phyloP scores from a whole-genome alignment of 257 asterid species.

The Leptodermis oblonga region DNA sequence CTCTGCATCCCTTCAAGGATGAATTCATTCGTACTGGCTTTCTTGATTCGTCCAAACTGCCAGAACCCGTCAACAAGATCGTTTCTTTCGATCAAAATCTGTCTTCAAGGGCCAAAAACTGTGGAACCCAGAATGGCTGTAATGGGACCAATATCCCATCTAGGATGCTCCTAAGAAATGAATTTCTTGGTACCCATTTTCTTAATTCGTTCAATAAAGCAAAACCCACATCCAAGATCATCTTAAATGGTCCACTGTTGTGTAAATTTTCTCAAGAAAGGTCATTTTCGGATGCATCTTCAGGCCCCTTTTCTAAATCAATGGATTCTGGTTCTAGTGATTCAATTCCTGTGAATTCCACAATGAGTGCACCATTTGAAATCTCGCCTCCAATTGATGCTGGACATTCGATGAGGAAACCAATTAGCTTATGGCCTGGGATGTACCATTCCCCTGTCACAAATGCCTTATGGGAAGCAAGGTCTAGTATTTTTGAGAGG shows the following conservation, averaged over 20 bases:
- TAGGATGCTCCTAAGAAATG: slow-evolving; percentile 9
- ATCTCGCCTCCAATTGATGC: slow-evolving; percentile 64
- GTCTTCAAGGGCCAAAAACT: background rate
- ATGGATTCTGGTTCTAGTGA: slow-evolving; percentile 5
- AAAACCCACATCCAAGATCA: slow-evolving; percentile 18
- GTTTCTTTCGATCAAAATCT: background rate
- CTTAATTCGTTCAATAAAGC: slow-evolving; percentile 9
- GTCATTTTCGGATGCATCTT: slow-evolving; percentile 36
- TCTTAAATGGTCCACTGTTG: slow-evolving; percentile 8
- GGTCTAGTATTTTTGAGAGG: slow-evolving; percentile 57
- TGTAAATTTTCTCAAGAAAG: slow-evolving; percentile 27
- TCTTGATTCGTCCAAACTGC: slow-evolving; percentile 20
- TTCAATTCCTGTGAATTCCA: slow-evolving; percentile 28
- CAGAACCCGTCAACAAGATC: slow-evolving; percentile 25
- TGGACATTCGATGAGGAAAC: slow-evolving; percentile 77
- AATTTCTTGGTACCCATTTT: slow-evolving; percentile 22
- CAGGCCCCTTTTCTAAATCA: slow-evolving; percentile 20
- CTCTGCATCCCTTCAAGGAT: slow-evolving; percentile 23
- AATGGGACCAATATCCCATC: background rate
- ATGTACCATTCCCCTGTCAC: slow-evolving; percentile 91
- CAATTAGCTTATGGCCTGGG: slow-evolving; percentile 86
- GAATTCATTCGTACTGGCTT: slow-evolving; percentile 18
- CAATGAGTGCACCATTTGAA: slow-evolving; percentile 25
- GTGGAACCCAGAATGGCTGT: slow-evolving; percentile 3
- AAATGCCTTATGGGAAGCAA: slow-evolving; percentile 90